phyloP scores from a whole-genome alignment of 495 filamentous ascomycete species.

The Xylaria flabelliformis region DNA sequence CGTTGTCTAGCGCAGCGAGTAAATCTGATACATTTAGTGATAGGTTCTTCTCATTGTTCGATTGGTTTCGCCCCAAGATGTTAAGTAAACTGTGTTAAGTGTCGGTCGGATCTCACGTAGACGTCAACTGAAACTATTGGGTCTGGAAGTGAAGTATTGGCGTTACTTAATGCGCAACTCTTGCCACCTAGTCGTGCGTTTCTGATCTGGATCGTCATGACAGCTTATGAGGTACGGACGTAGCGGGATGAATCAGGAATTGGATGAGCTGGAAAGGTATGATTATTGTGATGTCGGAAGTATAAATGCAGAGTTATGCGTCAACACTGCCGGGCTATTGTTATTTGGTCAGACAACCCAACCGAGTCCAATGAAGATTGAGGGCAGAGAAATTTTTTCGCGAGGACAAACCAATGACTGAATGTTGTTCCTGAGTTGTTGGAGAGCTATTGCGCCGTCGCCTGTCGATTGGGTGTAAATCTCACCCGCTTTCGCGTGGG shows the following conservation, averaged over 20 bases:
- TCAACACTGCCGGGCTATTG: neutral
- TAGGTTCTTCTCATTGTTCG: neutral
- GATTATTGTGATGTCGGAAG: conserved; percentile 19
- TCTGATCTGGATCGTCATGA: neutral
- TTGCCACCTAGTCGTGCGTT: neutral
- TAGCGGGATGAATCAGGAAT: conserved; percentile 5
- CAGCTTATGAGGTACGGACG: neutral
- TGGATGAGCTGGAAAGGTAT: neutral
- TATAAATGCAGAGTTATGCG: neutral
- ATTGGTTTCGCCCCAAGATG: neutral
- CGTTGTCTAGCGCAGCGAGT: neutral
- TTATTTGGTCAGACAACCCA: neutral
- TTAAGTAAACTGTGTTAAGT: neutral
- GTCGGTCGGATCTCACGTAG: neutral
- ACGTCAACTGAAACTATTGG: neutral
- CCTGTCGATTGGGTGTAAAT: conserved; percentile 10
- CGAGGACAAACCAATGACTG: conserved; percentile 16
- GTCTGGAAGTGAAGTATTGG: neutral
- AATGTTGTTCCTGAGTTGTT: neutral
- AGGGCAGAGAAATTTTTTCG: conserved; percentile 19
- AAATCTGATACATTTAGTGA: neutral
- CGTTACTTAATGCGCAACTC: conserved; percentile 1
- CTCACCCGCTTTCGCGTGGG: conserved; percentile 16
- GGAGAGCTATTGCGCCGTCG: conserved; percentile 9
- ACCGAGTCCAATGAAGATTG: conserved; percentile 18